Conservation (phyloP, 1,284 basidiomycete species). For the Porphyrellus sp. region DNA sequence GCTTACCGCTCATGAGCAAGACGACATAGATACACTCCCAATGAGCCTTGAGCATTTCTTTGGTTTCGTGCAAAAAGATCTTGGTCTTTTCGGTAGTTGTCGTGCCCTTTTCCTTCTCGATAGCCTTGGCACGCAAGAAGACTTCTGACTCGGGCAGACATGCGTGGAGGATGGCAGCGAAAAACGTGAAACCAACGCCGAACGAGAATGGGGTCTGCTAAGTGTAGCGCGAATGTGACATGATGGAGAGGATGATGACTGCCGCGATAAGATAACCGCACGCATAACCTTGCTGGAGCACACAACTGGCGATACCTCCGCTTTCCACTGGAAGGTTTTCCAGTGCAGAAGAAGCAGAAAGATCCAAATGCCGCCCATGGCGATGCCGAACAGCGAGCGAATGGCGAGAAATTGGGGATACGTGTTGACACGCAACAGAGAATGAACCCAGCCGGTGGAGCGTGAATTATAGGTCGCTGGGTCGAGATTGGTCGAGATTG, state of each 20-base stretch:
- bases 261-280: conserved; percentile 62
- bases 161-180: conserved; percentile 68
- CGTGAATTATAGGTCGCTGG: too few species aligned
- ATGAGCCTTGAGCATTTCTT: conserved; percentile 78
- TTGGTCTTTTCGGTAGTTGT: conserved; percentile 55
- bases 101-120: conserved; percentile 40
- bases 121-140: conserved; percentile 63
- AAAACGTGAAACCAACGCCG: too few species aligned
- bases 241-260: conserved; percentile 72
- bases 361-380: conserved; percentile 86
- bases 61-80: conserved; percentile 70
- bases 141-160: conserved; percentile 79
- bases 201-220: too few species aligned
- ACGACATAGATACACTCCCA: conserved; percentile 88
- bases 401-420: conserved; percentile 68
- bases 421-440: conserved; percentile 71
- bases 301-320: conserved; percentile 85
- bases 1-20: conserved; percentile 72
- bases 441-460: too few species aligned
- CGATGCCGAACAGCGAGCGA: conserved; percentile 78
- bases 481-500: too few species aligned
- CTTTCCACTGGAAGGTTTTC: conserved; percentile 89
- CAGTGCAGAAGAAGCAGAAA: conserved; percentile 73
- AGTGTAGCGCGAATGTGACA: conserved; percentile 68
- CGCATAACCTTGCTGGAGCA: conserved; percentile 84